Conservation (phyloP, 768 basidiomycete species). For the Pholiota conissans region DNA sequence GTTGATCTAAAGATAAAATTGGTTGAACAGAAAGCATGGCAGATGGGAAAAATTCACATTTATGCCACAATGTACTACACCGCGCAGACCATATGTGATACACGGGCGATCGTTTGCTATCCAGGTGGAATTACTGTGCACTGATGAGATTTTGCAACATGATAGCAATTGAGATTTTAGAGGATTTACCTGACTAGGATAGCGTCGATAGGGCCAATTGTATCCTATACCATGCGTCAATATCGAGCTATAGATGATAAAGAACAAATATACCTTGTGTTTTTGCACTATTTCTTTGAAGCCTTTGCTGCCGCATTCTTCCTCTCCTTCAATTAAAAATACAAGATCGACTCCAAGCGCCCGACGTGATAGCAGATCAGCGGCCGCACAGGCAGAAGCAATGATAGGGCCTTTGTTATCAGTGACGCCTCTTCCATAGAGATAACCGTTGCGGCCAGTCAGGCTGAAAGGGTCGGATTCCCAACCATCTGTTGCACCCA, state of each 20-base stretch:
- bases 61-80: constrained; percentile 86
- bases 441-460: constrained; percentile 81
- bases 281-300: constrained; percentile 75
- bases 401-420: constrained; percentile 97
- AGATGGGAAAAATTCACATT: constrained; percentile 43
- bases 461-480: constrained; percentile 80
- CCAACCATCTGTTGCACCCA: constrained; percentile 59
- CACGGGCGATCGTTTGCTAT: constrained; percentile 91
- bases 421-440: constrained; percentile 89
- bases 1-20: constrained; percentile 49
- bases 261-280: constrained; percentile 59
- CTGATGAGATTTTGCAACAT: neutral
- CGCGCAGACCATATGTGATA: constrained; percentile 92
- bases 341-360: constrained; percentile 85
- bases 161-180: neutral
- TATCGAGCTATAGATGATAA: neutral
- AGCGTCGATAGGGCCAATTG: constrained; percentile 85
- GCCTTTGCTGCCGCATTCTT: constrained; percentile 90
- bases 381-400: constrained; percentile 87
- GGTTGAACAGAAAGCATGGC: neutral
- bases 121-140: constrained; percentile 89
- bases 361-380: constrained; percentile 69
- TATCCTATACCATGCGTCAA: constrained; percentile 44
- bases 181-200: constrained; percentile 75
- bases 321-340: constrained; percentile 93